Base-by-base conservation (phyloP, 225 moss, liverwort and hornwort genomes). In the Anthoceros angustus region DNA sequence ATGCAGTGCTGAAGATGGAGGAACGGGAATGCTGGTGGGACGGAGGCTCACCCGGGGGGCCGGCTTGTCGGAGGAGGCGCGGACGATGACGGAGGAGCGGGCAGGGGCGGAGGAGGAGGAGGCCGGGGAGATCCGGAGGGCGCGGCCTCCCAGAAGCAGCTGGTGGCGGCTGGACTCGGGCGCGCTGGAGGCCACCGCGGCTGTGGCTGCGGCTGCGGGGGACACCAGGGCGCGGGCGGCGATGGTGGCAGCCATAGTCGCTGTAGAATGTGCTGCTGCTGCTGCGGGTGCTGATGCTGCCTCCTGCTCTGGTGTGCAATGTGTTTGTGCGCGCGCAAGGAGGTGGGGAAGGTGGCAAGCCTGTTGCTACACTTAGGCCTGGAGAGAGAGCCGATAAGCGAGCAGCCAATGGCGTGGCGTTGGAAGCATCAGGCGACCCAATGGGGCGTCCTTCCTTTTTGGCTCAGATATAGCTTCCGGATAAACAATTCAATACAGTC, bases 331-430 rank as follows among this genome's bases (percentile, higher is more conserved):
- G 18, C 55, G 55, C 5, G 55, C 32, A 12, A 55, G 55, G 55
- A 55, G 55, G 0, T 55, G 55, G n/a, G 14, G 55, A 18, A 2
- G 23, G 55, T 55, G 55, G 55, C 6, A 15, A 20, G 14, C 7
- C 55, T 20, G 12, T 18, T 20, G n/a, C n/a, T 18, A 18, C n/a
- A 23, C 55, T 55, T 55, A 55, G 32, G 32, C 32, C 0, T 5
- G 23, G 55, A 55, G 55, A 55, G 55, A 55, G 55, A 55, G n/a
- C 55, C 55, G 55, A 55, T 55, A 55, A 55, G 55, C 55, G 55
- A 55, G 8, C n/a, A 55, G 55, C 55, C 55, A 55, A 55, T 55
- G 55, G 55, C 8, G 55, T 7, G 55, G n/a, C 16, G 18, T 18
- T 18, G 55, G n/a, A 23, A 23, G 55, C 55, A 55, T 55, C 55